Conservation (phyloP, 768 basidiomycete genomes). For the Rhizopogon rudus region DNA sequence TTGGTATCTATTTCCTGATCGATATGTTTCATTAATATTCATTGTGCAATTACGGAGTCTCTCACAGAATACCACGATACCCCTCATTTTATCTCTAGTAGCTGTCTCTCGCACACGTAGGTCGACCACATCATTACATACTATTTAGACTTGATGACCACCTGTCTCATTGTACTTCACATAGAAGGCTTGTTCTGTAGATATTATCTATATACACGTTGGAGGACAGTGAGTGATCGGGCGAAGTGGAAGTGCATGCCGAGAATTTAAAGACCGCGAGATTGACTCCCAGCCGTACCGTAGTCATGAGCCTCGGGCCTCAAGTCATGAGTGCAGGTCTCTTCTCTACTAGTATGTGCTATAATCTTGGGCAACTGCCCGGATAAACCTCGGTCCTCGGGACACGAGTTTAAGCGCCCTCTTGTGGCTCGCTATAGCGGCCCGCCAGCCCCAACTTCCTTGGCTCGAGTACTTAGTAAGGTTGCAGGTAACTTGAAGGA, state of each 20-base stretch:
- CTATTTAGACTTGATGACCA: slow-evolving; percentile 13
- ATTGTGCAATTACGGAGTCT: slow-evolving; percentile 22
- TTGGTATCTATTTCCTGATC: slow-evolving; percentile 24
- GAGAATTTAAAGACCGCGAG: not conserved
- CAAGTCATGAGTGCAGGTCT: not conserved
- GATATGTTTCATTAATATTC: slow-evolving; percentile 19
- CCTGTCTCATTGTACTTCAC: slow-evolving; percentile 5
- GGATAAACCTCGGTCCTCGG: slow-evolving; percentile 17
- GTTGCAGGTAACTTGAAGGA: not conserved
- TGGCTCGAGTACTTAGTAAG: not conserved
- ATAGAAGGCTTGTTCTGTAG: slow-evolving; percentile 17
- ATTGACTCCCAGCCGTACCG: not conserved
- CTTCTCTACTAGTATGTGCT: not conserved
- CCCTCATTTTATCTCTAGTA: slow-evolving; percentile 26
- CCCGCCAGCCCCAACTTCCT: slow-evolving; percentile 4
- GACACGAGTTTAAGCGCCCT: not conserved
- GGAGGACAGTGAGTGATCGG: not conserved
- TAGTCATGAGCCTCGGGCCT: not conserved
- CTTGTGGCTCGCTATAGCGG: slow-evolving; percentile 1
- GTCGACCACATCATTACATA: slow-evolving; percentile 12
- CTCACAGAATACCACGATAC: slow-evolving; percentile 29
- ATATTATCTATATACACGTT: slow-evolving; percentile 9
- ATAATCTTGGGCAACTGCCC: not conserved
- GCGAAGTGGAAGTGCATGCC: not conserved
- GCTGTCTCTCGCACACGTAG: slow-evolving; percentile 16